Conservation (phyloP, 345 rosid genomes). For the Linum lewisii region DNA sequence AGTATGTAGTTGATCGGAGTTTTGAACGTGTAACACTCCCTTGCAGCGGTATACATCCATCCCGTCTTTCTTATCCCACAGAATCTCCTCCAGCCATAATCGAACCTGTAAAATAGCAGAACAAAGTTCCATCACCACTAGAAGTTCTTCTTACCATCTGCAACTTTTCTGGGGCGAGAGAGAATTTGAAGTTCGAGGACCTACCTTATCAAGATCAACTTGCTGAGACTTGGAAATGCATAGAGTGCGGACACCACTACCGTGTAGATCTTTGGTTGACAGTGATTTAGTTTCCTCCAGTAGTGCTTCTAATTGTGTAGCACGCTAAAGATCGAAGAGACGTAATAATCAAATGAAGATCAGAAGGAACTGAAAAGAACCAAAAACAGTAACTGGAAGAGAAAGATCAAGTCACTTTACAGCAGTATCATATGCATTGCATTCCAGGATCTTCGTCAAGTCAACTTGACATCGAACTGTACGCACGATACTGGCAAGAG, state of each 20-base stretch:
- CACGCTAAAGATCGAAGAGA: conserved; percentile 35
- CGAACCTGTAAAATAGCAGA: conserved; percentile 36
- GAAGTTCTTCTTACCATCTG: not conserved
- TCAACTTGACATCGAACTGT: conserved; percentile 76
- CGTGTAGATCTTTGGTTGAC: conserved; percentile 59
- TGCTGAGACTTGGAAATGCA: conserved; percentile 50
- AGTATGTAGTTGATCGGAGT: conserved; percentile 72
- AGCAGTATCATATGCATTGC: conserved; percentile 73
- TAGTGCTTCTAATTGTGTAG: conserved; percentile 51
- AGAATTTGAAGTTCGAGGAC: conserved; percentile 2
- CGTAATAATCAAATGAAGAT: conserved; percentile 9
- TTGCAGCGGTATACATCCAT: conserved; percentile 92
- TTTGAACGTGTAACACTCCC: conserved; percentile 55
- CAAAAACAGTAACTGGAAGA: not conserved
- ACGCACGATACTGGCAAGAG: conserved; percentile 60
- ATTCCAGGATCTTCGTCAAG: conserved; percentile 55
- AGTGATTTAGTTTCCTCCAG: conserved; percentile 54
- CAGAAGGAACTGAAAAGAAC: not conserved
- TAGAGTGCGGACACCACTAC: conserved; percentile 61
- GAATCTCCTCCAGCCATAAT: conserved; percentile 82
- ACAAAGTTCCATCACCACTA: not conserved
- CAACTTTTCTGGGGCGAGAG: not conserved
- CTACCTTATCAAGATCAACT: conserved; percentile 74
- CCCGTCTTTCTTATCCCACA: conserved; percentile 73
- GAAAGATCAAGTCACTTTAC: conserved; percentile 32